Conservation (phyloP, 768 basidiomycete species). For the Mycena capillaripes region DNA sequence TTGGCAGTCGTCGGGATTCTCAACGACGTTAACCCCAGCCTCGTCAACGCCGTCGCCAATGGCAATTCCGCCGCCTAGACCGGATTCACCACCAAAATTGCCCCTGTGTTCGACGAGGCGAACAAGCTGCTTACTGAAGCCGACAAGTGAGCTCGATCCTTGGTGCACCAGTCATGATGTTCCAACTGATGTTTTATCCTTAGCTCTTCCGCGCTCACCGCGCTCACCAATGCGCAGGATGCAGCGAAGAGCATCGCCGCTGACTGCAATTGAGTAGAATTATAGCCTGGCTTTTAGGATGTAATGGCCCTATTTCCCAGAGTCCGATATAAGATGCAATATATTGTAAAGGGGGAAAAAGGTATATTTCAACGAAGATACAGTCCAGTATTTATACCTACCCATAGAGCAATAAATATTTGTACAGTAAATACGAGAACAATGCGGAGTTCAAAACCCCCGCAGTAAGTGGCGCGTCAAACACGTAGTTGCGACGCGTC, state of each 20-base stretch:
- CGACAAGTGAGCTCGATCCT: slow-evolving; percentile 1
- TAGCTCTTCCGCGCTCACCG: slow-evolving; percentile 7
- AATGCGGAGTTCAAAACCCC: no score
- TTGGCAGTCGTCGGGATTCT: slow-evolving; percentile 3
- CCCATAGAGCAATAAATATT: no score
- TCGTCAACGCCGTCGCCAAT: slow-evolving; percentile 14
- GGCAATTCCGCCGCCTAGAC: slow-evolving; percentile 1
- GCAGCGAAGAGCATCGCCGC: slow-evolving; percentile 2
- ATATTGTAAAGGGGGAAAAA: no score
- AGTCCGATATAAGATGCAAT: no score
- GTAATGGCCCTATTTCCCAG: no score
- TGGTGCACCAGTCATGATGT: background rate
- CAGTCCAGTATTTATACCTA: no score
- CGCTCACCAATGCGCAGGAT: slow-evolving; percentile 12
- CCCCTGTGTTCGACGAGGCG: slow-evolving; percentile 9
- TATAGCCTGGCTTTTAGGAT: background rate
- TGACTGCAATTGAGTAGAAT: slow-evolving; percentile 13
- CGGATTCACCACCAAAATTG: slow-evolving; percentile 1
- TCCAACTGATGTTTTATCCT: slow-evolving; percentile 6
- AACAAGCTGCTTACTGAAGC: slow-evolving; percentile 11
- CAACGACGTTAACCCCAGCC: slow-evolving; percentile 4
- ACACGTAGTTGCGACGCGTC: no score
- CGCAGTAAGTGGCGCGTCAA: no score
- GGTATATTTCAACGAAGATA: no score
- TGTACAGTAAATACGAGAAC: no score